Percentiles rank a stretch among this genome's conserved stretches.
Conservation (phyloP, 2,329 filamentous ascomycete genomes). For the Pyrenophora graminea region DNA sequence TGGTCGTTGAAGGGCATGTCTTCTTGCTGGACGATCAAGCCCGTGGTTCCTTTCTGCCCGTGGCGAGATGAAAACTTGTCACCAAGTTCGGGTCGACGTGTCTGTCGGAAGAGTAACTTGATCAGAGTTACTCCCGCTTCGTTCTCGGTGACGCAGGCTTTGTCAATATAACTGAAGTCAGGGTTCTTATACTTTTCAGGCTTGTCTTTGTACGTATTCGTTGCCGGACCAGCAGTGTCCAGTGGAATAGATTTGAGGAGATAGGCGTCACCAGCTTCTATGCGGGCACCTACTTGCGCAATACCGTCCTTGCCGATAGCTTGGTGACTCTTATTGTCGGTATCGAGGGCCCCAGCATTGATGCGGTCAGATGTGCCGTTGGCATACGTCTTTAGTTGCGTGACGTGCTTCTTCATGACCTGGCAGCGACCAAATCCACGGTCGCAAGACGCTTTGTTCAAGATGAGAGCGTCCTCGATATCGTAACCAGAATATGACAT, state of each 20-base stretch:
- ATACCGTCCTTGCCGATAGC: conserved; percentile 86
- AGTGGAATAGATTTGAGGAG: conserved; percentile 86
- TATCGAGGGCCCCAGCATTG: conserved; percentile 43
- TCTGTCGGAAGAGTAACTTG: conserved; percentile 96
- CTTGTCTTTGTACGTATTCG: conserved; percentile 67
- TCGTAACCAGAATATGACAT: conserved; percentile 99
- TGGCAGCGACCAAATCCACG: conserved; percentile 95
- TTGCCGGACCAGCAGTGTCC: conserved; percentile 73
- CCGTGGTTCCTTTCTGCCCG: conserved; percentile 96
- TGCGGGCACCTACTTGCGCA: conserved; percentile 79
- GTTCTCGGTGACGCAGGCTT: conserved; percentile 89
- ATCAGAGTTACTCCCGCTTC: conserved; percentile 83
- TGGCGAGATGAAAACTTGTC: conserved; percentile 99
- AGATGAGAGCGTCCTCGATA: conserved; percentile 95
- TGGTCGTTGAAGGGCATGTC: conserved; percentile 94
- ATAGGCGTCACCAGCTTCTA: conserved; percentile 81
- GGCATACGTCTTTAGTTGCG: conserved; percentile 84
- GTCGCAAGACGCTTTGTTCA: conserved; percentile 96
- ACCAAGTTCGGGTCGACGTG: conserved; percentile 88
- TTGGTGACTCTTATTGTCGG: conserved; percentile 62
- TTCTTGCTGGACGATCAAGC: conserved; percentile 93
- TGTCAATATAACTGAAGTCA: conserved; percentile 89
- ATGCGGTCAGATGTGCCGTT: conserved; percentile 71
- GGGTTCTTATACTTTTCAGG: conserved; percentile 79
- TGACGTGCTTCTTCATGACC: conserved; percentile 93